phyloP scores from a whole-genome alignment of 2,329 filamentous ascomycete species.

The Beauveria asiatica region DNA sequence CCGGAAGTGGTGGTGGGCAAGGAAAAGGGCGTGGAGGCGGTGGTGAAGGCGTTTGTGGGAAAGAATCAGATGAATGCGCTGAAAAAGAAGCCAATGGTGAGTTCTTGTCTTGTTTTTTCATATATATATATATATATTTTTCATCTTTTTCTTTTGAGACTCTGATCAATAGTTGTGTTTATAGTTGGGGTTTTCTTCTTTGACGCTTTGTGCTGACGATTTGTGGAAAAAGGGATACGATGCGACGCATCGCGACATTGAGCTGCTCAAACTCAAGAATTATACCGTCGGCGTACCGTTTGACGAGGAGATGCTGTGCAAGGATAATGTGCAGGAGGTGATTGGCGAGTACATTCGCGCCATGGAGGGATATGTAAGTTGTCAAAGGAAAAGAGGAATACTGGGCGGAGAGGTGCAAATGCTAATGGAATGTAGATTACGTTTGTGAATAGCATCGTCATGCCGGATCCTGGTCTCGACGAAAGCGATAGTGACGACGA shows the following conservation, averaged over 20 bases:
- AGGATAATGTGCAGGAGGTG: conserved; percentile 53
- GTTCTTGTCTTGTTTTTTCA: conserved; percentile 15
- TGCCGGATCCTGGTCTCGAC: conserved; percentile 53
- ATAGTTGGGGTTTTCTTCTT: background rate
- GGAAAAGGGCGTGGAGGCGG: conserved; percentile 37
- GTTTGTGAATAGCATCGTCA: conserved; percentile 64
- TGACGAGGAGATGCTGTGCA: conserved; percentile 55
- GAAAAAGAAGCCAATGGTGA: conserved; percentile 78
- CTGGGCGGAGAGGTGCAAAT: background rate
- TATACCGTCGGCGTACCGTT: conserved; percentile 66
- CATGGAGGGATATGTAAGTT: conserved; percentile 71
- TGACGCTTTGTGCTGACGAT: background rate
- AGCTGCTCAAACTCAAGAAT: conserved; percentile 69
- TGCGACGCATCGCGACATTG: conserved; percentile 68
- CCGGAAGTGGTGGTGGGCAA: conserved; percentile 23
- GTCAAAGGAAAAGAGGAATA: background rate
- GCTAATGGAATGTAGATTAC: conserved; percentile 43
- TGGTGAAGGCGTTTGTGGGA: conserved; percentile 59
- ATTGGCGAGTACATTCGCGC: conserved; percentile 56
- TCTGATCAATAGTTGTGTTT: too few relatives aligned
- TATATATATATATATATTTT: too few relatives aligned
- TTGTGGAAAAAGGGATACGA: conserved; percentile 57
- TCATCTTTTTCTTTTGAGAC: too few relatives aligned
- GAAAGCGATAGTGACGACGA: conserved; percentile 28
- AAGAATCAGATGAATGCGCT: conserved; percentile 67